Conservation (phyloP, 257 asterid genomes). For the Nicotiana undulata region DNA sequence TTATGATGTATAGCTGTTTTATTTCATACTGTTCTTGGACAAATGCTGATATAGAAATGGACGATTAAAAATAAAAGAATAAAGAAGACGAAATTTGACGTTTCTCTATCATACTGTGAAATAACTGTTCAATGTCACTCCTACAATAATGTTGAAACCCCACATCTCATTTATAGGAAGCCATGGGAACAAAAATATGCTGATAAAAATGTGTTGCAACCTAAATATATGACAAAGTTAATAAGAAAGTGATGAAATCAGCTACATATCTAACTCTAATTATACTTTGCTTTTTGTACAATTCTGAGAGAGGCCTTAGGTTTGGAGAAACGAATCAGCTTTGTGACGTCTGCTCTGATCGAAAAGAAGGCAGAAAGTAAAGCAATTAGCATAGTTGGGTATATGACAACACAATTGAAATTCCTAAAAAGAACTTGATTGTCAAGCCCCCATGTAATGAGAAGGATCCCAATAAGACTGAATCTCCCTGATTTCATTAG, state of each 20-base stretch:
- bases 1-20: too few relatives aligned
- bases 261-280: not conserved
- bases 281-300: conserved; percentile 18
- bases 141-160: not conserved
- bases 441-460: conserved; percentile 44
- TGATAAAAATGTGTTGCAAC: not conserved
- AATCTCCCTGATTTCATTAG: conserved; percentile 36
- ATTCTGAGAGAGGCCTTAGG: not conserved
- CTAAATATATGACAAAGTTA: not conserved
- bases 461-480: conserved; percentile 39
- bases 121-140: not conserved
- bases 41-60: too few relatives aligned
- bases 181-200: not conserved
- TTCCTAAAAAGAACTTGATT: conserved; percentile 22
- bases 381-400: conserved; percentile 42
- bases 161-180: not conserved
- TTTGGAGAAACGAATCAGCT: conserved; percentile 24
- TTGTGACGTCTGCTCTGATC: conserved; percentile 44
- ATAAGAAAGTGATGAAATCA: not conserved
- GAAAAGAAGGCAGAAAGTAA: conserved; percentile 38
- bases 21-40: too few relatives aligned
- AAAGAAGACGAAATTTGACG: too few relatives aligned
- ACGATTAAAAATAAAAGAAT: too few relatives aligned
- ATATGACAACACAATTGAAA: conserved; percentile 13
- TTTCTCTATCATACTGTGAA: too few relatives aligned